Evolutionary conservation across 192 early-diverging fungal species (phyloP).

Genomic region (Backusella circina): DNA sequence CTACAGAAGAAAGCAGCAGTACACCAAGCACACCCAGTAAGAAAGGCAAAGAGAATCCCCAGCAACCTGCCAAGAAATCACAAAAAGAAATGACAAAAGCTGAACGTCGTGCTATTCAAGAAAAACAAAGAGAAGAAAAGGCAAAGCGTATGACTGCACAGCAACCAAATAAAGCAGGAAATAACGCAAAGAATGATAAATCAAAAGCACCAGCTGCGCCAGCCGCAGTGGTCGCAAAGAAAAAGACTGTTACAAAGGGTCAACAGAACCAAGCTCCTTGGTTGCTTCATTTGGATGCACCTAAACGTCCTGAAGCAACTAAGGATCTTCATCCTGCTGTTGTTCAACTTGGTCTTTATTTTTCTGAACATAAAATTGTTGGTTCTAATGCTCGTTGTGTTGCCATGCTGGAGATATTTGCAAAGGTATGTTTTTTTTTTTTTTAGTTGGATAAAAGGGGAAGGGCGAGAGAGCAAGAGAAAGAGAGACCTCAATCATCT

Average conservation of each 20-base stretch:
- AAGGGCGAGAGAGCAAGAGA: background rate
- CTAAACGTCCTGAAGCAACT: conserved; percentile 48
- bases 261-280: conserved; percentile 59
- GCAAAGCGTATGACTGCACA: conserved; percentile 38
- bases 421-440: conserved; percentile 61
- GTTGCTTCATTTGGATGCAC: conserved; percentile 72
- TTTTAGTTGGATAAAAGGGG: background rate
- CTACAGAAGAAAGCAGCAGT: background rate
- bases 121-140: conserved; percentile 82
- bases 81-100: conserved; percentile 83
- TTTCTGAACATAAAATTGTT: conserved; percentile 79
- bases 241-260: conserved; percentile 20
- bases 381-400: conserved; percentile 91
- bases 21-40: background rate
- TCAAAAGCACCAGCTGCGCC: conserved; percentile 4
- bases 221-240: conserved; percentile 12
- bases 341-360: conserved; percentile 80
- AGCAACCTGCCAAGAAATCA: conserved; percentile 22
- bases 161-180: conserved; percentile 41
- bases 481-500: no score
- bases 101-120: conserved; percentile 84
- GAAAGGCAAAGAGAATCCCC: background rate
- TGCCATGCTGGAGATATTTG: conserved; percentile 85
- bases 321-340: conserved; percentile 85
- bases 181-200: background rate